Evolutionary conservation across 164 flowering plant species (phyloP), one percentile per base, ranked within the genome.

Genomic region (Umbellularia californica): DNA sequence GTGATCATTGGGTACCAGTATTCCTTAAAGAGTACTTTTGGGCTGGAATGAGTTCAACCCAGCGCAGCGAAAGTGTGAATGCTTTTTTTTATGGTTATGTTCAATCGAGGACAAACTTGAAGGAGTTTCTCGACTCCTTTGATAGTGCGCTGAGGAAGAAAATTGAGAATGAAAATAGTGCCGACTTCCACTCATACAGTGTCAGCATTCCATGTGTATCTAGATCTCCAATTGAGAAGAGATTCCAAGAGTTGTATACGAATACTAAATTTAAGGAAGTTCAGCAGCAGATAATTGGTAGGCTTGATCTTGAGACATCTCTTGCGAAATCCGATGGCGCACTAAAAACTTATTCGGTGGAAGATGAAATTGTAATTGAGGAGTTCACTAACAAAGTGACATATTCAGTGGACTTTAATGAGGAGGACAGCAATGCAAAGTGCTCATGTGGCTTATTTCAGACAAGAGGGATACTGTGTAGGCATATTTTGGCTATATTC

Each of bases 101-200:
- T 58, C 87, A 88, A 76, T 84, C 81, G 70, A 87, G 88, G 71
- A 90, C 92, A 50, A 85, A 90, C 30, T 74, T 92, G 75, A 88
- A 88, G 77, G 90, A 92, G 76, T 92, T 90, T 82, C 83, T 92
- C 28, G 90, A 85, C 58, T 83, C 84, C 70, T 92, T 87, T 75
- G 92, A 89, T 64, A 62, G 82, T n/a, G 92, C 87, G 24, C 64
- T 92, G 13, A 84, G 85, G 24, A 84, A 84, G 77, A 89, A 84
- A 76, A 83, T 82, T 72, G 69, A 67, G 23, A 79, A 82, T 60
- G 92, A 88, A 72, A 82, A 51, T 74, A 58, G 87, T 85, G 72
- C 79, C 84, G 23, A 81, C 88, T n/a, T 82, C 76, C 65, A 65
- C 80, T 22, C 25, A 24, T 24, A 24, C 25, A 24, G 1, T 24